Evolutionary conservation across 352 stramenopile species (phyloP).

Genomic region (Pythium insidiosum): DNA sequence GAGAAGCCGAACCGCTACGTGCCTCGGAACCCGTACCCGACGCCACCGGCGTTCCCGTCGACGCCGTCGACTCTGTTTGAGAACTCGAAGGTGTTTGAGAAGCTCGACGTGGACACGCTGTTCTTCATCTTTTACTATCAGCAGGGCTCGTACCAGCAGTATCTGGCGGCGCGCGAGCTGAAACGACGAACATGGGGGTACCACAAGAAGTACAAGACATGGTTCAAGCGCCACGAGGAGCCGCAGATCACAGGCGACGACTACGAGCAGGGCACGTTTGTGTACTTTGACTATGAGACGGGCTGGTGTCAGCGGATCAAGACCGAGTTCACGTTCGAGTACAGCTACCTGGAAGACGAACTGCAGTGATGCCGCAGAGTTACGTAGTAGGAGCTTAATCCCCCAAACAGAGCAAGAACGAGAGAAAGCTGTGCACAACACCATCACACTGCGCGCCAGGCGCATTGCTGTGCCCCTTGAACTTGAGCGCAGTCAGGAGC

Average conservation of each 20-base stretch:
- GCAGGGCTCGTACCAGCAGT: conserved; percentile 98
- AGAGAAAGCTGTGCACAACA: too few species aligned
- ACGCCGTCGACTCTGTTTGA: conserved; percentile 89
- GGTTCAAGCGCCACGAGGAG: conserved; percentile 98
- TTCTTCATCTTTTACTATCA: conserved; percentile 99
- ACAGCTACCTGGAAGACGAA: conserved; percentile 95
- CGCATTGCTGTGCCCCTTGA: too few species aligned
- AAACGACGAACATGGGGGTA: conserved; percentile 99
- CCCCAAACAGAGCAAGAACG: background rate
- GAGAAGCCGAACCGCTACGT: conserved; percentile 90
- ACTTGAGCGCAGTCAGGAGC: too few species aligned
- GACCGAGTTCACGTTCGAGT: conserved; percentile 99
- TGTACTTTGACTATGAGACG: conserved; percentile 99
- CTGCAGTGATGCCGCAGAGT: too few species aligned
- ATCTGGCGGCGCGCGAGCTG: conserved; percentile 95
- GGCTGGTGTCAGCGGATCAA: conserved; percentile 99
- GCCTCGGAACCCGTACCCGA: conserved; percentile 93
- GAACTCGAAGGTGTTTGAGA: conserved; percentile 94
- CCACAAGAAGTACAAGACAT: conserved; percentile 99
- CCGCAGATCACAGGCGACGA: conserved; percentile 95
- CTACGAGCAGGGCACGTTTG: conserved; percentile 99
- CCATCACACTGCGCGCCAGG: too few species aligned
- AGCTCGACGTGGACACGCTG: conserved; percentile 95
- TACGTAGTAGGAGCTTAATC: background rate
- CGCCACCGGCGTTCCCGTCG: conserved; percentile 86